These are phyloP conservation scores for Tylopilus vinaceipallidus DNA, from an alignment of 768 basidiomycete genomes.

Conservation along the genomic window DNA sequence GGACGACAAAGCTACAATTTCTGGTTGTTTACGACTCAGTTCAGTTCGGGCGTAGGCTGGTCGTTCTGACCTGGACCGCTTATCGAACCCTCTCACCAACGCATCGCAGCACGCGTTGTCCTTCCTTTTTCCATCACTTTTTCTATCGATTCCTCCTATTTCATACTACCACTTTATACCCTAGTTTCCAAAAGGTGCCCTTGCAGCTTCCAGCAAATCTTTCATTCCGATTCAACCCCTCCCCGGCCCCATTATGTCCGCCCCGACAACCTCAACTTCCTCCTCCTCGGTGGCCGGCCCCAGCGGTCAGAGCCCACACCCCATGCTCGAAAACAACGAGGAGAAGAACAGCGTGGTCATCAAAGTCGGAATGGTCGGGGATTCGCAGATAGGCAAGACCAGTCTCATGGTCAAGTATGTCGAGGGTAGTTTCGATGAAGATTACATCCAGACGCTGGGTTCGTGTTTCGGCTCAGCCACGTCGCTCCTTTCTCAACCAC, in stretches of 20 bases:
- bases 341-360: slow-evolving; percentile 91
- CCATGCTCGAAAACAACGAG: slow-evolving; percentile 57
- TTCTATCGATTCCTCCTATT: slow-evolving; percentile 32
- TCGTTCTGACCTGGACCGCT: slow-evolving; percentile 33
- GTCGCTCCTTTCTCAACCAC: slow-evolving; percentile 7
- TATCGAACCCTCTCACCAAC: slow-evolving; percentile 36
- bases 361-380: slow-evolving; percentile 99
- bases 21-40: slow-evolving; percentile 29
- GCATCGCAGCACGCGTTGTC: slow-evolving; percentile 37
- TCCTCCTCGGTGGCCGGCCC: slow-evolving; percentile 44
- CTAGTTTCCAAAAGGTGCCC: slow-evolving; percentile 22
- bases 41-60: slow-evolving; percentile 30
- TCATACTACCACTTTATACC: slow-evolving; percentile 27
- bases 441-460: slow-evolving; percentile 99
- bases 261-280: slow-evolving; percentile 47
- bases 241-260: slow-evolving; percentile 41
- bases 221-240: slow-evolving; percentile 17
- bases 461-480: slow-evolving; percentile 25
- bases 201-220: slow-evolving; percentile 14
- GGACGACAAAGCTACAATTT: slow-evolving; percentile 31
- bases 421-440: slow-evolving; percentile 97
- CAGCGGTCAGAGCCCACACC: slow-evolving; percentile 52
- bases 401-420: slow-evolving; percentile 99
- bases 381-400: slow-evolving; percentile 99
- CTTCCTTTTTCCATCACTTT: slow-evolving; percentile 36